Conservation (phyloP, 768 basidiomycete species). For the Heimioporus sp. region DNA sequence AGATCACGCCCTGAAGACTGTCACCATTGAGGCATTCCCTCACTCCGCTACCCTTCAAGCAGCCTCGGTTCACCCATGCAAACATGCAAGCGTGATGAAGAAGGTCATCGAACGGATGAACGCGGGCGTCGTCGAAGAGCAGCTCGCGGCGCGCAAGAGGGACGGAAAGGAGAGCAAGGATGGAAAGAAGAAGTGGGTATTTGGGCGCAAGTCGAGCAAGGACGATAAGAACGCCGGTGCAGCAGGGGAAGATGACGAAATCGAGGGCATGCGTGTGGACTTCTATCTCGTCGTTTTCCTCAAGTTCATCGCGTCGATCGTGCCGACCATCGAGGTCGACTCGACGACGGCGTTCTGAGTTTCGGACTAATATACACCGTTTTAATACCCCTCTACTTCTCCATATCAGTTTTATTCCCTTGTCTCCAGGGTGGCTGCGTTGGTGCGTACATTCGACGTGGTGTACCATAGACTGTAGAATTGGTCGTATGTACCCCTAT, state of each 20-base stretch:
- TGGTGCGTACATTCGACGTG: neutral
- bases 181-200: slow-evolving; percentile 80
- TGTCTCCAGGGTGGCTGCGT: neutral
- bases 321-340: slow-evolving; percentile 98
- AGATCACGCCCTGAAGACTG: slow-evolving; percentile 97
- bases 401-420: neutral
- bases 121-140: slow-evolving; percentile 77
- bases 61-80: slow-evolving; percentile 97
- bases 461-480: slow-evolving; percentile 25
- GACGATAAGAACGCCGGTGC: slow-evolving; percentile 41
- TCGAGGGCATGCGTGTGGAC: slow-evolving; percentile 95
- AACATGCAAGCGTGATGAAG: slow-evolving; percentile 99
- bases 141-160: slow-evolving; percentile 63
- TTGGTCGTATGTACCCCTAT: slow-evolving; percentile 17
- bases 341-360: slow-evolving; percentile 74
- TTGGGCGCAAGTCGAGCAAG: slow-evolving; percentile 68
- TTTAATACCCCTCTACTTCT: too few relatives aligned
- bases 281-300: slow-evolving; percentile 98
- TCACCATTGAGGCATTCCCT: slow-evolving; percentile 98
- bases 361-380: slow-evolving; percentile 1
- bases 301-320: slow-evolving; percentile 98
- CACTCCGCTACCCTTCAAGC: slow-evolving; percentile 82
- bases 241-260: slow-evolving; percentile 46
- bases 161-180: slow-evolving; percentile 49
- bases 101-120: slow-evolving; percentile 99